phyloP scores from a whole-genome alignment of 495 filamentous ascomycete genomes.

The Cenococcum geophilum region DNA sequence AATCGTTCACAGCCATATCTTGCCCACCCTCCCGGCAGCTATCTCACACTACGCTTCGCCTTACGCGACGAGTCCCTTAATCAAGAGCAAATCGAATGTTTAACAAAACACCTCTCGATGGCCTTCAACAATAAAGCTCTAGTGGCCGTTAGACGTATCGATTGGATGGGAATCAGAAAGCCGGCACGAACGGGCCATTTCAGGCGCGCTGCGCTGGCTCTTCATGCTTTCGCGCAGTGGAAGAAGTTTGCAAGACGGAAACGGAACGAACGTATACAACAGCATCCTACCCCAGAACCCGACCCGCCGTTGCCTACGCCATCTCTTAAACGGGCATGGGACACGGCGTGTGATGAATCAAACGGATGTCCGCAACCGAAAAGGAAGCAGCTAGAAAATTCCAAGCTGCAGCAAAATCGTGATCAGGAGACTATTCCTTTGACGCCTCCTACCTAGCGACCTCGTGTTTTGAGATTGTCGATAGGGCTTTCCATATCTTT shows the following conservation, averaged over 20 bases:
- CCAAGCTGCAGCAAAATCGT: no score
- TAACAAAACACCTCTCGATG: constrained; percentile 9
- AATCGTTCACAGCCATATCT: constrained; percentile 2
- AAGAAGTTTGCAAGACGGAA: constrained; percentile 1
- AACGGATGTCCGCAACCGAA: not conserved
- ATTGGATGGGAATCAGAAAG: constrained; percentile 14
- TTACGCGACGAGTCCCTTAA: constrained; percentile 13
- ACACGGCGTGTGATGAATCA: not conserved
- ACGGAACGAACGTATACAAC: not conserved
- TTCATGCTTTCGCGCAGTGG: not conserved
- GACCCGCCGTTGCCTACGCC: not conserved
- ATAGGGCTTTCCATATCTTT: no score
- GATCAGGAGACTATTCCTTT: no score
- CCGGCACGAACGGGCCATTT: not conserved
- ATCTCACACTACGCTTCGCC: constrained; percentile 16
- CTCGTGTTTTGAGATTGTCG: no score
- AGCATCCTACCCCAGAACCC: not conserved
- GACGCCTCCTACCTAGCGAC: no score
- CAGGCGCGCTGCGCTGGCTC: constrained; percentile 2
- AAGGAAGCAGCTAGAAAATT: not conserved
- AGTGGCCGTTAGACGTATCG: constrained; percentile 17
- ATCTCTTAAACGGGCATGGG: not conserved
- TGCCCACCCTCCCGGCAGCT: constrained; percentile 10
- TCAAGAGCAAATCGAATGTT: constrained; percentile 14
- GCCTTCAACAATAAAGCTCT: constrained; percentile 12